Percentiles rank a stretch among this genome's conserved stretches.
phyloP scores from a whole-genome alignment of 805 yeast species.

The Suhomyces sp. region DNA sequence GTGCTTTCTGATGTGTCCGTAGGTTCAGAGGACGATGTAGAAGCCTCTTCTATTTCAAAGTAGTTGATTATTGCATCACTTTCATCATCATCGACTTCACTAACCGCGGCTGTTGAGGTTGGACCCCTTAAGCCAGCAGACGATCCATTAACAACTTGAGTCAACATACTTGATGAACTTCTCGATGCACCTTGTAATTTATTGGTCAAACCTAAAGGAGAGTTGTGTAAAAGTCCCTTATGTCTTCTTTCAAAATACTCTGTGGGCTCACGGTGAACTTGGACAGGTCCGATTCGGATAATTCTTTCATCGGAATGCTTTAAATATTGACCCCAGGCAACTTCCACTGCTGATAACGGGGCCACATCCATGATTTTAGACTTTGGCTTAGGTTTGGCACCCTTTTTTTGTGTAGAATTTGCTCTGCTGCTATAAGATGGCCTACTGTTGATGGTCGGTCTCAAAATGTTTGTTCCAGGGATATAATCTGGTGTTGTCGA shows the following conservation, averaged over 20 bases:
- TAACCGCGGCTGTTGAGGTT: conserved; percentile 8
- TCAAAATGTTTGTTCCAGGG: conserved; percentile 58
- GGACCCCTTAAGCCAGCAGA: conserved; percentile 22
- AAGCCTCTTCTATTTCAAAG: conserved; percentile 19
- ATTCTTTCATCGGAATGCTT: conserved; percentile 60
- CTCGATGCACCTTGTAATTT: conserved; percentile 20
- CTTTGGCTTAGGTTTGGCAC: conserved; percentile 18
- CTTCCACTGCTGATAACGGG: conserved; percentile 53
- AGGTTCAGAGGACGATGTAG: conserved; percentile 6
- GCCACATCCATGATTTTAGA: conserved; percentile 38
- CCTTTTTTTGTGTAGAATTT: conserved; percentile 14
- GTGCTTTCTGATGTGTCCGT: not conserved
- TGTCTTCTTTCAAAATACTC: conserved; percentile 56
- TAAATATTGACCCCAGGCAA: conserved; percentile 57
- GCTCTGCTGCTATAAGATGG: conserved; percentile 20
- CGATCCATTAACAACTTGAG: conserved; percentile 41
- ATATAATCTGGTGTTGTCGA: conserved; percentile 41
- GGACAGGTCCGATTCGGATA: conserved; percentile 53
- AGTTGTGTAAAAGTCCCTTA: conserved; percentile 56
- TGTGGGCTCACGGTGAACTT: conserved; percentile 42
- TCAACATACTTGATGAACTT: conserved; percentile 28
- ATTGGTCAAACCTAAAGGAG: conserved; percentile 49
- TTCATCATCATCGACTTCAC: conserved; percentile 53
- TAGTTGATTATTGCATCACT: conserved; percentile 66
- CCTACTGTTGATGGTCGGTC: conserved; percentile 48